phyloP scores from a whole-genome alignment of 805 yeast species.

The Zygosaccharomyces rouxii region DNA sequence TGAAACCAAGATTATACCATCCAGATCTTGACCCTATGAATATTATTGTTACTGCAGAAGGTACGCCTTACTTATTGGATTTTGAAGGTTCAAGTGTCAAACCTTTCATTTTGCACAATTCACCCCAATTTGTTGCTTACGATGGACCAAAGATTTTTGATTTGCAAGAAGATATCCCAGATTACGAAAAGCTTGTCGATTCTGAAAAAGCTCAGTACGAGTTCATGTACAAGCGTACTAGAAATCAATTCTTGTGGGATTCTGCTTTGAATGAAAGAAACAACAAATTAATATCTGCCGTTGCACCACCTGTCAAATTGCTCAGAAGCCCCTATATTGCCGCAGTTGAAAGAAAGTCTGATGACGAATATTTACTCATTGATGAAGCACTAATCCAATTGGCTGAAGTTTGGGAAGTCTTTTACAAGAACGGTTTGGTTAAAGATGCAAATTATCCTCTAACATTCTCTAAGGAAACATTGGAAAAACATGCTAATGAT shows the following conservation, averaged over 20 bases:
- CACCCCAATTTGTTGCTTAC: slow-evolving; percentile 82
- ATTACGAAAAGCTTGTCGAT: slow-evolving; percentile 61
- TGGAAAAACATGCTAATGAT: slow-evolving; percentile 52
- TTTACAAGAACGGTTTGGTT: slow-evolving; percentile 54
- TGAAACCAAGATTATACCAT: slow-evolving; percentile 66
- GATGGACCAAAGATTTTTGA: slow-evolving; percentile 84
- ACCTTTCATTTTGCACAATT: slow-evolving; percentile 72
- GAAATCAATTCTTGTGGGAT: slow-evolving; percentile 91
- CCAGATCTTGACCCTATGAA: slow-evolving; percentile 94
- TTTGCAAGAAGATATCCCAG: slow-evolving; percentile 68
- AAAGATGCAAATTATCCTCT: slow-evolving; percentile 55
- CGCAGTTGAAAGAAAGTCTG: slow-evolving; percentile 53
- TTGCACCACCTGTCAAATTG: slow-evolving; percentile 76
- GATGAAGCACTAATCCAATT: slow-evolving; percentile 65
- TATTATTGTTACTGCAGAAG: slow-evolving; percentile 49
- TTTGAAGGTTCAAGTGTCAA: slow-evolving; percentile 77
- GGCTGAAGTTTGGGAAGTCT: slow-evolving; percentile 64
- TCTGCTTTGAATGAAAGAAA: slow-evolving; percentile 58
- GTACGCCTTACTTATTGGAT: slow-evolving; percentile 58
- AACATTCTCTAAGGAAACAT: slow-evolving; percentile 51
- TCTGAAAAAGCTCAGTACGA: slow-evolving; percentile 74
- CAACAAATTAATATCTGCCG: slow-evolving; percentile 69
- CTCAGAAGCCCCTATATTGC: slow-evolving; percentile 61
- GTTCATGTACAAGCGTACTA: slow-evolving; percentile 82
- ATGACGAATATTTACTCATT: slow-evolving; percentile 56